These are phyloP conservation scores for Podospora didyma DNA, from an alignment of 495 filamentous ascomycete species.

Conservation along the genomic window DNA sequence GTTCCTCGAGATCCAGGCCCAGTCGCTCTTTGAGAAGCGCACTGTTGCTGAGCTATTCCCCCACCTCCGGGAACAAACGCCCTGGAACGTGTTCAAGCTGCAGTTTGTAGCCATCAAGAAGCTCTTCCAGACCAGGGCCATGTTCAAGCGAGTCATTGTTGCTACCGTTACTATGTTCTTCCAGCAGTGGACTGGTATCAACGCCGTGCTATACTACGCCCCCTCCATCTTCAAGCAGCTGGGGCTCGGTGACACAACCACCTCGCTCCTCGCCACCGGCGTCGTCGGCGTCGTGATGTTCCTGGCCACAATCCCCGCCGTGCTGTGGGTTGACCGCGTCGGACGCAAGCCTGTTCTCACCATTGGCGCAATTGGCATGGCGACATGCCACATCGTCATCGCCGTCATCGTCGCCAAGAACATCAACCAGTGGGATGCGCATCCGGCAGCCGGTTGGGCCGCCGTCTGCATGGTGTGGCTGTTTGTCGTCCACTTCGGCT, in stretches of 20 bases:
- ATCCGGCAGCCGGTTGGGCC: constrained; percentile 69
- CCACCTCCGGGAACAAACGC: constrained; percentile 53
- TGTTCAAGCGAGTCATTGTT: constrained; percentile 71
- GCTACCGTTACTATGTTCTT: constrained; percentile 69
- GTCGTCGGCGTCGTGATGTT: constrained; percentile 78
- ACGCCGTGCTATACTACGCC: constrained; percentile 70
- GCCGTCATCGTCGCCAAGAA: constrained; percentile 67
- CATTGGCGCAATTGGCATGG: constrained; percentile 56
- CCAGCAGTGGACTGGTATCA: constrained; percentile 74
- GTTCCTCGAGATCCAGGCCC: constrained; percentile 78
- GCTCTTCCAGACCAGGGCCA: constrained; percentile 66
- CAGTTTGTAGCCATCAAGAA: constrained; percentile 70
- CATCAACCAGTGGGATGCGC: constrained; percentile 51
- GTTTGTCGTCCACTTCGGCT: constrained; percentile 78
- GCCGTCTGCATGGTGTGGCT: constrained; percentile 79
- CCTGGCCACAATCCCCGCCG: constrained; percentile 62
- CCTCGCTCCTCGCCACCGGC: constrained; percentile 70
- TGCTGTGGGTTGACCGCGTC: constrained; percentile 61
- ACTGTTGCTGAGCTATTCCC: constrained; percentile 69
- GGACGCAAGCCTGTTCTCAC: constrained; percentile 56
- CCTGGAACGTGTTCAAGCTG: constrained; percentile 60
- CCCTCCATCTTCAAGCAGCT: constrained; percentile 70
- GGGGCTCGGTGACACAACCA: constrained; percentile 58
- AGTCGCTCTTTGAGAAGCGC: constrained; percentile 74
- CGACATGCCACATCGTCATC: constrained; percentile 65